Percentiles rank a stretch among this genome's conserved stretches.
phyloP scores from a whole-genome alignment of 2,329 filamentous ascomycete genomes.

The Colletotrichum trifolii region DNA sequence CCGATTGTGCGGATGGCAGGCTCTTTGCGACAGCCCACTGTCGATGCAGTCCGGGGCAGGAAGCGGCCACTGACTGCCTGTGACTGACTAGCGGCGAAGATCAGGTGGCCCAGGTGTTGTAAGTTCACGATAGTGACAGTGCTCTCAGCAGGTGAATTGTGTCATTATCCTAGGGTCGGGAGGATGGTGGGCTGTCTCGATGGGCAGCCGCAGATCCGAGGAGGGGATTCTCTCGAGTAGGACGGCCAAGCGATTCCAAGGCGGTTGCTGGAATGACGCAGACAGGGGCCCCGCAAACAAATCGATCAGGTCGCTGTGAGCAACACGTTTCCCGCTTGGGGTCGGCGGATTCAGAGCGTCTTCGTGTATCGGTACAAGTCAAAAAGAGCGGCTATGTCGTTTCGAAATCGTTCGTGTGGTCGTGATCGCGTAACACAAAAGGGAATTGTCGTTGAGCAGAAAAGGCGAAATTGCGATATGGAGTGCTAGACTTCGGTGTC shows the following conservation, averaged over 20 bases:
- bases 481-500: conserved; percentile 29
- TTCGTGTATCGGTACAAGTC: conserved; percentile 7
- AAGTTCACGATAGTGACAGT: conserved; percentile 3
- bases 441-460: conserved; percentile 30
- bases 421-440: conserved; percentile 35
- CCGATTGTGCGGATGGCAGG: conserved; percentile 30
- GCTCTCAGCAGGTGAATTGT: conserved; percentile 6
- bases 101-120: background rate
- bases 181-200: conserved; percentile 14
- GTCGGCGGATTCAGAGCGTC: conserved; percentile 2
- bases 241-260: conserved; percentile 19
- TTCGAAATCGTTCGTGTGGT: conserved; percentile 21
- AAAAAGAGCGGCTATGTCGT: conserved; percentile 2
- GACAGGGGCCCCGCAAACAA: conserved; percentile 31
- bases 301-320: background rate
- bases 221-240: conserved; percentile 27
- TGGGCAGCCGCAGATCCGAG: conserved; percentile 19
- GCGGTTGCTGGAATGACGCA: conserved; percentile 32
- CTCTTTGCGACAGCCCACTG: conserved; percentile 7
- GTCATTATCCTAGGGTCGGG: conserved; percentile 17
- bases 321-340: conserved; percentile 1
- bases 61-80: background rate
- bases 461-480: conserved; percentile 31
- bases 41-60: conserved; percentile 7
- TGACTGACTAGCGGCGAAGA: conserved; percentile 6